Evolutionary conservation across 805 yeast species (phyloP).

Genomic region (Candida broadrunensis): DNA sequence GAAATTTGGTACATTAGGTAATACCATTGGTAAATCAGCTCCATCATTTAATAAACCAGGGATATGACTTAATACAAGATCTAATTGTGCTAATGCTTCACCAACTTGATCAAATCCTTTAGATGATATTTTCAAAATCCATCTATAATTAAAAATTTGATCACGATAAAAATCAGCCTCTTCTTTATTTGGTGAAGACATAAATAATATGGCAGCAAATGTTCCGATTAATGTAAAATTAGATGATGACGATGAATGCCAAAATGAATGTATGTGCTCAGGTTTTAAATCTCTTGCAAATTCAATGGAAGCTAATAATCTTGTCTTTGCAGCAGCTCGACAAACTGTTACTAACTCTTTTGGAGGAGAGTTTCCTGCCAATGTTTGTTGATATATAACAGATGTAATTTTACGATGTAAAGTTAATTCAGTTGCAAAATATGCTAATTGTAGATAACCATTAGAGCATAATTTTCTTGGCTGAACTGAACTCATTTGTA

Average conservation of each 20-base stretch:
- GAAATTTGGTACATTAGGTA: constrained; percentile 29
- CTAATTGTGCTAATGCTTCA: constrained; percentile 70
- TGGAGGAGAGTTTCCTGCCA: constrained; percentile 32
- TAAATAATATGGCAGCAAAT: constrained; percentile 77
- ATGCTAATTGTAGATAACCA: constrained; percentile 78
- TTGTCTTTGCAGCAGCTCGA: constrained; percentile 78
- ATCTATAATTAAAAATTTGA: constrained; percentile 70
- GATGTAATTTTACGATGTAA: constrained; percentile 76
- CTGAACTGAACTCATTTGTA: constrained; percentile 60
- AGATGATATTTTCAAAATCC: constrained; percentile 71
- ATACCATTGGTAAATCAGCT: constrained; percentile 32
- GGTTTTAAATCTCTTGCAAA: constrained; percentile 72
- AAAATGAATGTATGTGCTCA: constrained; percentile 83
- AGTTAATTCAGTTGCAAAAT: constrained; percentile 86
- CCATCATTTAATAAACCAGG: constrained; percentile 59
- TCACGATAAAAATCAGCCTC: constrained; percentile 66
- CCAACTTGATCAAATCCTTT: constrained; percentile 76
- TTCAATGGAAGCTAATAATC: constrained; percentile 79
- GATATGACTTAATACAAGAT: constrained; percentile 67
- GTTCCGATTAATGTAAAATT: constrained; percentile 83
- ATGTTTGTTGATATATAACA: constrained; percentile 38
- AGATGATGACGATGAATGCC: constrained; percentile 81
- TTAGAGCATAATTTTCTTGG: constrained; percentile 67
- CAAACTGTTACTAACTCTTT: constrained; percentile 53
- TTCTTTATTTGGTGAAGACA: constrained; percentile 59